These are phyloP conservation scores for Cyberlindnera euphorbiiphila DNA, from an alignment of 805 yeast species.

Conservation along the genomic window DNA sequence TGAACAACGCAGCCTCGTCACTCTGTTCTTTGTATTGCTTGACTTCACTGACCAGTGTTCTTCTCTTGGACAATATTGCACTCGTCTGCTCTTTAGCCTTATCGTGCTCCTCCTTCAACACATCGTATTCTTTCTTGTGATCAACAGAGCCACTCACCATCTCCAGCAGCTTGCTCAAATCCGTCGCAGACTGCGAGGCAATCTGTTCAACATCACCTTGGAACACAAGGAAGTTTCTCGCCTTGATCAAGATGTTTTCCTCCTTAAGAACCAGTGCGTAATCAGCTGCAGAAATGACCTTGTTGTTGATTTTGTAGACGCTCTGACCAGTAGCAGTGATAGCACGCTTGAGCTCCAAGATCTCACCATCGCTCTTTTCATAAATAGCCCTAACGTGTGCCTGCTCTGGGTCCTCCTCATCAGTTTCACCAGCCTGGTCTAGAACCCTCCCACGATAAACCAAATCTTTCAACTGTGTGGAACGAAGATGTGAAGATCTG, in stretches of 20 bases:
- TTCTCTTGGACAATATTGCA: conserved; percentile 60
- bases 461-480: conserved; percentile 67
- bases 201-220: conserved; percentile 96
- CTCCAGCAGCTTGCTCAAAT: conserved; percentile 72
- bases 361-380: conserved; percentile 56
- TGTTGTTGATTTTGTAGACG: conserved; percentile 63
- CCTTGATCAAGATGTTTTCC: conserved; percentile 82
- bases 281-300: conserved; percentile 54
- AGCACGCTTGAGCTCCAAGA: conserved; percentile 58
- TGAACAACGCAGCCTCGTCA: conserved; percentile 65
- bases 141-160: conserved; percentile 80
- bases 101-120: conserved; percentile 58
- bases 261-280: conserved; percentile 63
- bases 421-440: conserved; percentile 24
- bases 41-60: conserved; percentile 68
- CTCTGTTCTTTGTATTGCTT: conserved; percentile 76
- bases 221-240: conserved; percentile 87
- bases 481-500: conserved; percentile 68
- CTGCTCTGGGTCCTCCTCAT: conserved; percentile 27
- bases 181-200: conserved; percentile 80
- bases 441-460: conserved; percentile 67
- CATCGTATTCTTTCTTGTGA: conserved; percentile 60
- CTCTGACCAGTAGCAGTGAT: conserved; percentile 58
- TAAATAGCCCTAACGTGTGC: conserved; percentile 82
- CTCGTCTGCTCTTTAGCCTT: conserved; percentile 61